Percentiles rank a stretch among this genome's conserved stretches.
phyloP scores from a whole-genome alignment of 2,329 filamentous ascomycete genomes.

The Colletotrichum costaricense region DNA sequence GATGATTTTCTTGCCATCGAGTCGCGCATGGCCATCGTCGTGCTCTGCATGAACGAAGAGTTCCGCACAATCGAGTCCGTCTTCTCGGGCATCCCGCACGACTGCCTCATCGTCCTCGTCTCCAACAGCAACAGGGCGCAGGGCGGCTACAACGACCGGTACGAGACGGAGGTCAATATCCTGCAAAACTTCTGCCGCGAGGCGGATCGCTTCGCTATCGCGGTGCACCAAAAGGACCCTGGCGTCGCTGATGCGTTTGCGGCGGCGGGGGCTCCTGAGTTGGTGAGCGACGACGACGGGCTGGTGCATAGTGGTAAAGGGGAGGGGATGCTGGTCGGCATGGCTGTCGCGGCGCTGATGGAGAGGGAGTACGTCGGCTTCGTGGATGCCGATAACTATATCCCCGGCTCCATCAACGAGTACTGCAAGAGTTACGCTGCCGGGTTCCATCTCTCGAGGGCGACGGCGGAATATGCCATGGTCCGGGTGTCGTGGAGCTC shows the following conservation, averaged over 20 bases:
- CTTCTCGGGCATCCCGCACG: slow-evolving; percentile 24
- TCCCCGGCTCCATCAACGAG: slow-evolving; percentile 17
- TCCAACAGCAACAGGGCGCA: slow-evolving; percentile 5
- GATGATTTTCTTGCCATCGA: neutral
- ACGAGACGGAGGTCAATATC: neutral
- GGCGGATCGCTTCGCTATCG: slow-evolving; percentile 1
- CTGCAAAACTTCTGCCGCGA: neutral
- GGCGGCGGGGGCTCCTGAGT: neutral
- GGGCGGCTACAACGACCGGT: neutral
- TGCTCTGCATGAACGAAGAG: slow-evolving; percentile 23
- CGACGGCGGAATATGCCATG: neutral
- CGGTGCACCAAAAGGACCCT: slow-evolving; percentile 23
- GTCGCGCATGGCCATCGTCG: slow-evolving; percentile 18
- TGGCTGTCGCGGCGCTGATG: slow-evolving; percentile 1
- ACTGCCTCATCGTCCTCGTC: slow-evolving; percentile 16
- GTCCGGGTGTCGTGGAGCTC: slow-evolving; percentile 19
- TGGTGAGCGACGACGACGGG: neutral
- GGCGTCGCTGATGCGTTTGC: neutral
- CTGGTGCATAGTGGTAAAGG: slow-evolving; percentile 12
- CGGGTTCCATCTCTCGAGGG: neutral
- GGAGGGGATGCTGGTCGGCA: slow-evolving; percentile 19
- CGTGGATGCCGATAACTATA: slow-evolving; percentile 22
- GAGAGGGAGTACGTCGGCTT: slow-evolving; percentile 22
- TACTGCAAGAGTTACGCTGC: slow-evolving; percentile 21
- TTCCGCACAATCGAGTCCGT: slow-evolving; percentile 7